phyloP scores from a whole-genome alignment of 257 asterid species.

The Gardenia jasminoides region DNA sequence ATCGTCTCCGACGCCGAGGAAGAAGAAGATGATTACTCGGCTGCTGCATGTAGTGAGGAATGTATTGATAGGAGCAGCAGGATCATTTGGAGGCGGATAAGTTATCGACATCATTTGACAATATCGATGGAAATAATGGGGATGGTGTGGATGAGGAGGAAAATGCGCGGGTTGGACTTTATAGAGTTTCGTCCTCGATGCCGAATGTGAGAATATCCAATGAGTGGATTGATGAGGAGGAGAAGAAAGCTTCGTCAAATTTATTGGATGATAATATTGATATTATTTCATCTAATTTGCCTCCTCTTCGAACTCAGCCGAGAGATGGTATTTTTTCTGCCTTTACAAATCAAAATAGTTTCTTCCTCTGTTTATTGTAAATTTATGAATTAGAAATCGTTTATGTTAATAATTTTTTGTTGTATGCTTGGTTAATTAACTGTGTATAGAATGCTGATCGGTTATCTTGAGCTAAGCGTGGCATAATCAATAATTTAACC shows the following conservation, averaged over 20 bases:
- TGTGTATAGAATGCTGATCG: neutral
- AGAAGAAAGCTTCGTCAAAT: constrained; percentile 18
- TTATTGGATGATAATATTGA: constrained; percentile 33
- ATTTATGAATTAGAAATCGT: neutral
- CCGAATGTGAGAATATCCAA: constrained; percentile 39
- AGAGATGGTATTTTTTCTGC: constrained; percentile 39
- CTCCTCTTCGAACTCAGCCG: constrained; percentile 44
- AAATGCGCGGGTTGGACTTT: constrained; percentile 27
- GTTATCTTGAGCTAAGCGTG: too few relatives aligned
- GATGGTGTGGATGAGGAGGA: constrained; percentile 29
- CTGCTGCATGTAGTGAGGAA: constrained; percentile 14
- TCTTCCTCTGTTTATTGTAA: neutral
- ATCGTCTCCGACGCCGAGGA: constrained; percentile 18
- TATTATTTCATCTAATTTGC: constrained; percentile 45
- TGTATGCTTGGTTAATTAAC: neutral
- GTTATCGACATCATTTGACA: constrained; percentile 30
- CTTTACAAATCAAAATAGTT: too few relatives aligned
- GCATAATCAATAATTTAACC: too few relatives aligned
- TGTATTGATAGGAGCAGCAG: constrained; percentile 20
- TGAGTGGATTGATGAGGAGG: constrained; percentile 34
- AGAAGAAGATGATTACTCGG: constrained; percentile 30
- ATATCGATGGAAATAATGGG: constrained; percentile 14
- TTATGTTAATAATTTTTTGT: neutral
- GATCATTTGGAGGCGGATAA: constrained; percentile 30
- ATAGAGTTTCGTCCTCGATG: constrained; percentile 53